Conservation (phyloP, 2,329 filamentous ascomycete species). For the Pseudopyricularia cyperi region DNA sequence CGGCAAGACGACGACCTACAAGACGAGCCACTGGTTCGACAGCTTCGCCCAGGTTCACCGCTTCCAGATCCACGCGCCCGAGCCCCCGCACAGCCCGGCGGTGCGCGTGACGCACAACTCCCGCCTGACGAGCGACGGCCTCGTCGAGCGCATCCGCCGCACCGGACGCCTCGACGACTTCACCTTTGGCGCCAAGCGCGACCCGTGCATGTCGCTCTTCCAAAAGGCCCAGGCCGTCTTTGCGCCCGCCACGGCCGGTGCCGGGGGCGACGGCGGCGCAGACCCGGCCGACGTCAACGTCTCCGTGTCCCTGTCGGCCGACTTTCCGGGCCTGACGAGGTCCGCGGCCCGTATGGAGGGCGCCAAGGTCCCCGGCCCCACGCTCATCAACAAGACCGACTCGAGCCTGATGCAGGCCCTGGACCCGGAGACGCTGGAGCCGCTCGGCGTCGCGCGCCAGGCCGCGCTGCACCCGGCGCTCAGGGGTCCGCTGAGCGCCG, state of each 20-base stretch:
- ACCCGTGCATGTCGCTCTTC: constrained; percentile 4
- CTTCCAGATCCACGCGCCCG: constrained; percentile 4
- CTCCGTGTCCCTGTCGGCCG: neutral
- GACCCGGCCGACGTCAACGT: neutral
- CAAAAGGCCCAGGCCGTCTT: constrained; percentile 3
- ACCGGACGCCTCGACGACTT: constrained; percentile 61
- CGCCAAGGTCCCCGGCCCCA: neutral
- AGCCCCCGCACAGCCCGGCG: neutral
- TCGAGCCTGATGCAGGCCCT: constrained; percentile 2
- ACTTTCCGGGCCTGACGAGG: constrained; percentile 4
- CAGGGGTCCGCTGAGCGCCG: constrained; percentile 1
- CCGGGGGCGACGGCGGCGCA: no score
- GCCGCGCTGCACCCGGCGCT: constrained; percentile 1
- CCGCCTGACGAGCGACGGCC: constrained; percentile 36
- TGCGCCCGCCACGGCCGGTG: neutral
- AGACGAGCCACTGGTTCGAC: constrained; percentile 5
- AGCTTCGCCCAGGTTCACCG: constrained; percentile 4
- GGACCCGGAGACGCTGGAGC: constrained; percentile 4
- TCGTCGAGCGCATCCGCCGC: constrained; percentile 65
- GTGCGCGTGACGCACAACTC: constrained; percentile 5
- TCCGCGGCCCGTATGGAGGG: neutral
- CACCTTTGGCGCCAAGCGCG: constrained; percentile 5
- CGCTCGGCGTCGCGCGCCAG: constrained; percentile 1
- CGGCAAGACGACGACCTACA: neutral
- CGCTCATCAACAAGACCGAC: constrained; percentile 5